Percentiles rank a stretch among this genome's conserved stretches.
phyloP scores from a whole-genome alignment of 2,329 filamentous ascomycete genomes.

The Penicillium frequentans region DNA sequence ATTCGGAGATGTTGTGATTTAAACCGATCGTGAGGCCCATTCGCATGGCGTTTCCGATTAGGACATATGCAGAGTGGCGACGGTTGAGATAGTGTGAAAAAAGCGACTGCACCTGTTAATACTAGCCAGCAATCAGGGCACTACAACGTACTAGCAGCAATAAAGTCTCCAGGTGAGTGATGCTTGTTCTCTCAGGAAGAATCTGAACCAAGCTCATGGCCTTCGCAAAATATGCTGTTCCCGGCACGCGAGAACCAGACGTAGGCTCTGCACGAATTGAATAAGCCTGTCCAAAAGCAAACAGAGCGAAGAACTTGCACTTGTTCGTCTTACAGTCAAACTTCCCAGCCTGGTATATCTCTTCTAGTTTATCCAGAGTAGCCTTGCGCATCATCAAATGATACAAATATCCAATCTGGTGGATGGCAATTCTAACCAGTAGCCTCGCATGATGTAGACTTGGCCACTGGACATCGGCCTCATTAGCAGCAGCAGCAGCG shows the following conservation, averaged over 20 bases:
- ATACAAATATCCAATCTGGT: conserved; percentile 38
- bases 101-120: conserved; percentile 25
- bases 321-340: conserved; percentile 38
- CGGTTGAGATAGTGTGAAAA: conserved; percentile 41
- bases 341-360: conserved; percentile 33
- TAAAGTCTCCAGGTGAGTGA: conserved; percentile 47
- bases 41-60: conserved; percentile 43
- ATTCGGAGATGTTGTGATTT: conserved; percentile 43
- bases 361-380: conserved; percentile 41
- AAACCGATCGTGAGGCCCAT: conserved; percentile 45
- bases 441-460: conserved; percentile 37
- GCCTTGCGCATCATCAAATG: conserved; percentile 40
- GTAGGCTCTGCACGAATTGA: conserved; percentile 39
- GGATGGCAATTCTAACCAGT: conserved; percentile 38
- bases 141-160: conserved; percentile 35
- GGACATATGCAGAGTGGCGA: conserved; percentile 34
- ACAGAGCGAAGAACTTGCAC: conserved; percentile 48
- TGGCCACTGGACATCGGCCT: conserved; percentile 34
- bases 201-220: conserved; percentile 45
- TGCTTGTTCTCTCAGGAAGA: conserved; percentile 44
- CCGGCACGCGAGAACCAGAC: conserved; percentile 40
- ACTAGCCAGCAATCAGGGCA: background rate
- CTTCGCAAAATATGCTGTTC: conserved; percentile 46
- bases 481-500: conserved; percentile 27
- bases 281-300: conserved; percentile 49